These are phyloP conservation scores for Pseudocercospora fijiensis DNA, from an alignment of 2,329 filamentous ascomycete species.

Conservation along the genomic window DNA sequence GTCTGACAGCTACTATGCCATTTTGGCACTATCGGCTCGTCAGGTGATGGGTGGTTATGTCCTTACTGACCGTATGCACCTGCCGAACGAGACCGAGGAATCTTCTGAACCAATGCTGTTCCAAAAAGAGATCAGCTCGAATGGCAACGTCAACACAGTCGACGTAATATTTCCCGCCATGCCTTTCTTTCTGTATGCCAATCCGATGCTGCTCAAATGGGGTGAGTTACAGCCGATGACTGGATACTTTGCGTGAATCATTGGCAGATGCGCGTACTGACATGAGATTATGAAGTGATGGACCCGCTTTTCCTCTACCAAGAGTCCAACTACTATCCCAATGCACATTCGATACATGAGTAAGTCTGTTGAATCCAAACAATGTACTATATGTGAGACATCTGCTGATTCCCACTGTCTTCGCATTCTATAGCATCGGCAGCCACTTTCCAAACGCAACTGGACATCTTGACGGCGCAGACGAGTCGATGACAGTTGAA, in stretches of 20 bases:
- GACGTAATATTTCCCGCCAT: slow-evolving; percentile 35
- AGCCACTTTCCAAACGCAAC: slow-evolving; percentile 28
- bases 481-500: slow-evolving; percentile 50
- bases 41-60: slow-evolving; percentile 18
- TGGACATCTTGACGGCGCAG: slow-evolving; percentile 34
- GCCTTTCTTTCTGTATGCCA: slow-evolving; percentile 32
- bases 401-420: not conserved
- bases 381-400: too few relatives aligned
- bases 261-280: not conserved
- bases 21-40: slow-evolving; percentile 16
- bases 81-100: not conserved
- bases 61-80: slow-evolving; percentile 4
- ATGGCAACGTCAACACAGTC: slow-evolving; percentile 37
- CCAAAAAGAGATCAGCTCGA: slow-evolving; percentile 56
- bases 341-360: slow-evolving; percentile 27
- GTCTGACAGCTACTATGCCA: slow-evolving; percentile 17
- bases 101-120: slow-evolving; percentile 40
- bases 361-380: not conserved
- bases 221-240: not conserved
- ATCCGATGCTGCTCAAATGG: slow-evolving; percentile 21
- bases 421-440: slow-evolving; percentile 17
- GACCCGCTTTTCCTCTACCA: slow-evolving; percentile 26
- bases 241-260: too few relatives aligned
- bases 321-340: slow-evolving; percentile 26
- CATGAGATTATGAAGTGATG: slow-evolving; percentile 2